Evolutionary conservation across 148 eudicot species (phyloP).

Genomic region (Rheum nobile): DNA sequence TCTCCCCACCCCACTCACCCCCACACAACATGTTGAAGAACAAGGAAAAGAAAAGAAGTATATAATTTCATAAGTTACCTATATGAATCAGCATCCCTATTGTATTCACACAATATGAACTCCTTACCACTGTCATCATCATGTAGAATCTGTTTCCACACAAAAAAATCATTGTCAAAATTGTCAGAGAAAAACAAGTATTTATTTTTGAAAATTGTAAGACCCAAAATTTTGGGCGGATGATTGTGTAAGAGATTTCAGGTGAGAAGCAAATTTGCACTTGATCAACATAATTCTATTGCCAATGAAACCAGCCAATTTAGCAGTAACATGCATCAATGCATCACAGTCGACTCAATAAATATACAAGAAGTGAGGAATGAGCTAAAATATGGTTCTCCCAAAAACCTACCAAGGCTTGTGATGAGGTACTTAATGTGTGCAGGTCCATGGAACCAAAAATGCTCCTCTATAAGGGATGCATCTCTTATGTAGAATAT

Average conservation of each 20-base stretch:
- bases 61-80: slow-evolving; percentile 38
- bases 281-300: not conserved
- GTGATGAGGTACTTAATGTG: not conserved
- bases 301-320: not conserved
- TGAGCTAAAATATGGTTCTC: not conserved
- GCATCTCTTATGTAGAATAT: not conserved
- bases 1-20: not conserved
- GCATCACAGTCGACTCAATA: not conserved
- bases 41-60: slow-evolving; percentile 1
- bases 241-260: not conserved
- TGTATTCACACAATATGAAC: slow-evolving; percentile 89
- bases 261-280: not conserved
- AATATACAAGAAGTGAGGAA: not conserved
- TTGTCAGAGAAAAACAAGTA: not conserved
- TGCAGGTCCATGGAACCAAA: not conserved
- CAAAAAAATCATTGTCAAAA: not conserved
- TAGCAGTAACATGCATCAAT: too few species aligned
- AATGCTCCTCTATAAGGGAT: not conserved
- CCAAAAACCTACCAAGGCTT: not conserved
- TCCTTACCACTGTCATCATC: slow-evolving; percentile 74
- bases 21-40: not conserved
- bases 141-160: slow-evolving; percentile 49
- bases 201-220: not conserved
- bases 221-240: not conserved
- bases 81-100: slow-evolving; percentile 96